Evolutionary conservation across 257 asterid genomes (phyloP), one percentile per base, ranked within the genome.

Genomic region (Solanum tacnaense): DNA sequence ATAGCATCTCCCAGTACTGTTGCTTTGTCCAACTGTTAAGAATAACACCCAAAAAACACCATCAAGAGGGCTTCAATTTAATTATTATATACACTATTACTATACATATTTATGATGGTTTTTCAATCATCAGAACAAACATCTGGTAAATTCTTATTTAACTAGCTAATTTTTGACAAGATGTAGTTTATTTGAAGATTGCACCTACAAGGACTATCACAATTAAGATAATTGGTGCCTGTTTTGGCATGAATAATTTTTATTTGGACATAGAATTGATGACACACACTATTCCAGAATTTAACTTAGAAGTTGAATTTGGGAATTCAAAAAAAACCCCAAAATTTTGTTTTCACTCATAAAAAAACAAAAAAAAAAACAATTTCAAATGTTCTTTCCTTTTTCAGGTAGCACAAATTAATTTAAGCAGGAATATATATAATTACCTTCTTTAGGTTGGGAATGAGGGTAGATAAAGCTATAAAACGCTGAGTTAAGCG

Each of bases 21-120:
- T 60, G 89, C 90, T 46, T 90, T 90, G 87, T 90, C 90, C 86
- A 90, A 90, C 92, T 90, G 90, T 67, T 6, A 67, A 85, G 70
- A 34, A 4, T 32, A 13, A 7, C 39, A 29, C 7, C 36, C 23
- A 44, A 23, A 44, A 13, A 44, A 44, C 2, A 44, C 15, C 2
- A 4, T 44, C 52, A 44, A 41, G 52, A 44, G 58, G 58, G 23
- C 20, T 36, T 32, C 15, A 34, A 15, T 29, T 76, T 38, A 25
- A 4, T 65, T 25, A 18, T 39, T 32, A 36, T 7, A 78, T 13
- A 39, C 46, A 39, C 46, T 39, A 39, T 39, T 39, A 39, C 46
- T 39, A 12, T 4, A 41, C n/a, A 41, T 9, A 41, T 41, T 8
- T 9, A 23, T 78, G 18, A n/a, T 38, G 44, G 44, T 39, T 39